Evolutionary conservation across 2,329 filamentous ascomycete species (phyloP).

Genomic region (Helminthosporium solani): DNA sequence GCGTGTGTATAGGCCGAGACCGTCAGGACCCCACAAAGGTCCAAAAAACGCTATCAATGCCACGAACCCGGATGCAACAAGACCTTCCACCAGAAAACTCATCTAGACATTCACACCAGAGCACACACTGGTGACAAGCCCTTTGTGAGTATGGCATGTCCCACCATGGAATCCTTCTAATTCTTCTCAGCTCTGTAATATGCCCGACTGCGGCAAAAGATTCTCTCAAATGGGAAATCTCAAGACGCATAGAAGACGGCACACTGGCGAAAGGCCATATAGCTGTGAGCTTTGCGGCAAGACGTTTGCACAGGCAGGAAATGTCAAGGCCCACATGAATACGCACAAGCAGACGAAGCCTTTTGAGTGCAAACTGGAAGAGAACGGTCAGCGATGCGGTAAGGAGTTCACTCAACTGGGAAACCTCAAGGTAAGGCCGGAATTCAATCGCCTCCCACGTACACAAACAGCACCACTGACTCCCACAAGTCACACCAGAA

Average conservation of each 20-base stretch:
- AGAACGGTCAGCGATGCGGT: constrained; percentile 57
- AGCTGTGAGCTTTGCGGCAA: constrained; percentile 78
- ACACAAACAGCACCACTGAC: constrained; percentile 12
- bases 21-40: constrained; percentile 38
- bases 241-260: constrained; percentile 85
- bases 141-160: constrained; percentile 62
- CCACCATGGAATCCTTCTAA: constrained; percentile 11
- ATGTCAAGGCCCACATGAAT: constrained; percentile 79
- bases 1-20: constrained; percentile 22
- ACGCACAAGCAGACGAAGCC: constrained; percentile 77
- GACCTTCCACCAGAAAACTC: constrained; percentile 87
- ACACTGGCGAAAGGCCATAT: constrained; percentile 85
- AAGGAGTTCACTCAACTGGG: constrained; percentile 89
- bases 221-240: constrained; percentile 93
- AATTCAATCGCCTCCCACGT: no score
- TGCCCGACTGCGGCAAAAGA: constrained; percentile 70
- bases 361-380: constrained; percentile 77
- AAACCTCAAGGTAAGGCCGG: constrained; percentile 76
- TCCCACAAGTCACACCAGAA: constrained; percentile 76
- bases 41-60: constrained; percentile 72
- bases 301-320: constrained; percentile 80
- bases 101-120: constrained; percentile 84
- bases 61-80: constrained; percentile 72
- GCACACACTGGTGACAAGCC: constrained; percentile 89
- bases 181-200: constrained; percentile 59